Evolutionary conservation across 73 alveolate species (phyloP).

Genomic region (Paramecium tetraurelia): DNA sequence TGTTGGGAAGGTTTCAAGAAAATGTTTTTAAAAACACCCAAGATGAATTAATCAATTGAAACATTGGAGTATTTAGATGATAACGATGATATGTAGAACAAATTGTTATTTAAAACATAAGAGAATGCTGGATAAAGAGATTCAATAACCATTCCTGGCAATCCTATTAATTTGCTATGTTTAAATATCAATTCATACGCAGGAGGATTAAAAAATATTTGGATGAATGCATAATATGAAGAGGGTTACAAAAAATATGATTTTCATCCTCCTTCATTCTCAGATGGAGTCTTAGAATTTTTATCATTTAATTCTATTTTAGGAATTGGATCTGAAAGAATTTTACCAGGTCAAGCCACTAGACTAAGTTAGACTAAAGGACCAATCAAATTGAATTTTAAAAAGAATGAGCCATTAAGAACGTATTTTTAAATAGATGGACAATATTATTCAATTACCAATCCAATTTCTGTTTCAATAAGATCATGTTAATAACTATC

Average conservation of each 20-base stretch:
- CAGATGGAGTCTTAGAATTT: conserved; percentile 79
- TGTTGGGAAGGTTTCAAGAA: conserved; percentile 96
- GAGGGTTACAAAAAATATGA: conserved; percentile 20
- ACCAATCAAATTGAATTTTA: conserved; percentile 63
- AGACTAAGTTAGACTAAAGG: conserved; percentile 74
- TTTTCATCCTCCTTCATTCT: conserved; percentile 42
- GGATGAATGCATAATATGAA: conserved; percentile 72
- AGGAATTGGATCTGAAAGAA: conserved; percentile 61
- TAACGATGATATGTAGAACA: conserved; percentile 3
- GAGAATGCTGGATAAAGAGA: conserved; percentile 58
- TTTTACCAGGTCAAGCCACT: conserved; percentile 64
- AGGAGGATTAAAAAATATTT: conserved; percentile 87
- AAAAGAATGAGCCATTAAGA: conserved; percentile 57
- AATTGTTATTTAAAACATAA: neutral
- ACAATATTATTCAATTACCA: conserved; percentile 61
- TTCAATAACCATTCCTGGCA: conserved; percentile 71
- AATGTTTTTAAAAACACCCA: conserved; percentile 62
- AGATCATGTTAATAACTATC: conserved; percentile 6
- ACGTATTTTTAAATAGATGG: conserved; percentile 81
- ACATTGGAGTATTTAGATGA: conserved; percentile 35
- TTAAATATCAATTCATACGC: conserved; percentile 82
- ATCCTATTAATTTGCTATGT: conserved; percentile 45
- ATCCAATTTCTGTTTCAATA: conserved; percentile 29
- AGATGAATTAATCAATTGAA: conserved; percentile 46
- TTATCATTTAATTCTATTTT: conserved; percentile 63